Base-by-base conservation (phyloP, 495 filamentous ascomycete genomes). In the Penicillium crystallinum region DNA sequence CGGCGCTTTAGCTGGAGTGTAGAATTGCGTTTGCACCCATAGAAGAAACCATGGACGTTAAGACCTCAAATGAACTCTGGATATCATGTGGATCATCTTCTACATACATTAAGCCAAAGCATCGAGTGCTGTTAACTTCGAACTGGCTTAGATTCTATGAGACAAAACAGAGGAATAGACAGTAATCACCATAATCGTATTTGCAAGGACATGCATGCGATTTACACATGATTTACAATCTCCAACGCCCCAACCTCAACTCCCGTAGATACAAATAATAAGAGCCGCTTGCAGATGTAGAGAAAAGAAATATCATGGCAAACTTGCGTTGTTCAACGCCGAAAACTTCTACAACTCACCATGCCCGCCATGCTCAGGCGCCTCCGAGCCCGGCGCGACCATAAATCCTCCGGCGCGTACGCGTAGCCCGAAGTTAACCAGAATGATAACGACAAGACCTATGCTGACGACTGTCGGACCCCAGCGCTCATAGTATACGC, bases 401-500 rank as follows among this genome's bases (percentile, higher is more conserved):
- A 63, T 57, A 39, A 75, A 73, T 1, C 66, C 68, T n/a, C 65
- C 60, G 31, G 70, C 57, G 8, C 63, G 64, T 8, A 69, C 57
- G 1, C 72, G 63, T 41, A 77, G 31, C 2, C 41, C 88, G 73
- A 95, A 93, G 67, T 91, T 95, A 33, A 95, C 61, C 23, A 79
- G 72, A 23, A 96, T 79, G 7, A 90, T 86, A 0, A 77, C 73
- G 15, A 95, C 77, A 45, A 98, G 69, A 21, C 85, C 79, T 11
- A 72, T 52, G 52, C 89, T 91, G n/a, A 98, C 73, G n/a, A 86
- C 62, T 4, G 77, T 91, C 4, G 93, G 93, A 0, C 93, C 93
- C 72, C 80, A 85, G 56, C 82, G 84, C 64, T 98, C 93, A 65
- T 97, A 91, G 73, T 95, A 97, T 0, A 75, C 69, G 7, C 72